A percentile compares a stretch with the other conserved stretches of the same genome.
Evolutionary conservation across 352 stramenopile genomes (phyloP).

Genomic region (Halophytophthora polymorphica): DNA sequence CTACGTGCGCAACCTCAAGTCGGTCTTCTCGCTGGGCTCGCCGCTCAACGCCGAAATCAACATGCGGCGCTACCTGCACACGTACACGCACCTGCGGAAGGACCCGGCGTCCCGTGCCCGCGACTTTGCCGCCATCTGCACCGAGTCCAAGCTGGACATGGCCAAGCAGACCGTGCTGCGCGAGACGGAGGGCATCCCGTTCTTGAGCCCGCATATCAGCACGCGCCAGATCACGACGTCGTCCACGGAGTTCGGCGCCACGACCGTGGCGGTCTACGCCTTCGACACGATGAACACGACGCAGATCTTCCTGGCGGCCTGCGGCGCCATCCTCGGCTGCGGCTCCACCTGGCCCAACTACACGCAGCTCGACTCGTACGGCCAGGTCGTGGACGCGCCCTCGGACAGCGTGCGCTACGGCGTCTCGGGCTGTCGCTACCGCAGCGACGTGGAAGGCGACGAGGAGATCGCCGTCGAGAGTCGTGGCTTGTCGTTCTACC

Average conservation of each 20-base stretch:
- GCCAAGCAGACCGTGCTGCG: conserved; percentile 29
- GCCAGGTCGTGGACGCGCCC: conserved; percentile 24
- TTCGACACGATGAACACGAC: conserved; percentile 39
- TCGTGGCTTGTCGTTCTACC: conserved; percentile 31
- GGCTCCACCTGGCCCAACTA: conserved; percentile 26
- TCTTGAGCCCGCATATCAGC: conserved; percentile 24
- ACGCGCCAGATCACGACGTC: conserved; percentile 21
- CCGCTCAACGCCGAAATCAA: conserved; percentile 23
- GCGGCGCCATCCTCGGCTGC: conserved; percentile 23
- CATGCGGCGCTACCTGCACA: conserved; percentile 28
- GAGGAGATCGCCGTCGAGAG: conserved; percentile 26
- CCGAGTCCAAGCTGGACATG: conserved; percentile 28
- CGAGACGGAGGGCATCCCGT: conserved; percentile 25
- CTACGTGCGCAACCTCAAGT: conserved; percentile 38
- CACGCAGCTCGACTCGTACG: conserved; percentile 24
- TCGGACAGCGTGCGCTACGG: conserved; percentile 27
- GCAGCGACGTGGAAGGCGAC: conserved; percentile 21
- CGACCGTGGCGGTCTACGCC: conserved; percentile 27
- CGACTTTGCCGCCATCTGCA: conserved; percentile 24
- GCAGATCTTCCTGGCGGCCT: conserved; percentile 32
- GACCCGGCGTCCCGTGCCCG: conserved; percentile 22
- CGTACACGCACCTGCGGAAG: conserved; percentile 29
- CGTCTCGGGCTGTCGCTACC: conserved; percentile 27
- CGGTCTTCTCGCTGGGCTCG: conserved; percentile 23
- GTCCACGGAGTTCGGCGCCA: conserved; percentile 29